Conservation (phyloP, 176 grass and related monocot genomes). For the Rhynchospora pubera region DNA sequence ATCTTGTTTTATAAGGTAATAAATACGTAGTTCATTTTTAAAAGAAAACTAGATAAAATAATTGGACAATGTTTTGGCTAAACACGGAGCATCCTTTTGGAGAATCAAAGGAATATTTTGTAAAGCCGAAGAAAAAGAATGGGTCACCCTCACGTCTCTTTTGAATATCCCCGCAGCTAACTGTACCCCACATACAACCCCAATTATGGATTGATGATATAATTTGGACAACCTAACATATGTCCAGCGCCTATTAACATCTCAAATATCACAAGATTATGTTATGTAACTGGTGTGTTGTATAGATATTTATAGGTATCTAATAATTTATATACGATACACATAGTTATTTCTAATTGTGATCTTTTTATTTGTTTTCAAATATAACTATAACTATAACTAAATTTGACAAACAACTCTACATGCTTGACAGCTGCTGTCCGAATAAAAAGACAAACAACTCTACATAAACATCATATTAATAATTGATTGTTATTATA, state of each 20-base stretch:
- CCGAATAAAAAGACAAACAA: too few species aligned
- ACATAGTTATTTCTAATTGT: not conserved
- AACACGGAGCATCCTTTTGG: not conserved
- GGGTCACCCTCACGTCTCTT: slow-evolving; percentile 15
- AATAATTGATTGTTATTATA: not conserved
- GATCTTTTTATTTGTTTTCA: not conserved
- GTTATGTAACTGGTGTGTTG: not conserved
- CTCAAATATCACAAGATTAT: not conserved
- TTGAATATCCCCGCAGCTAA: not conserved
- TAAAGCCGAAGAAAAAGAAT: not conserved
- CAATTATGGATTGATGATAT: not conserved
- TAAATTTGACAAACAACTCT: too few species aligned
- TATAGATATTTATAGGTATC: not conserved
- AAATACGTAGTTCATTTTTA: not conserved
- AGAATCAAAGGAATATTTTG: not conserved
- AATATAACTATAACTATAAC: not conserved
- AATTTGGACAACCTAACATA: not conserved
- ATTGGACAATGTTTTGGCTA: not conserved
- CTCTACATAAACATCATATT: not conserved
- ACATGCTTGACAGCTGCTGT: too few species aligned
- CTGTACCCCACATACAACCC: not conserved
- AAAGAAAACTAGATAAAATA: not conserved
- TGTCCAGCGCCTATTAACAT: not conserved
- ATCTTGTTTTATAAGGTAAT: not conserved
- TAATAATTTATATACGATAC: not conserved